phyloP scores from a whole-genome alignment of 345 rosid species.

The Camelina laxa region DNA sequence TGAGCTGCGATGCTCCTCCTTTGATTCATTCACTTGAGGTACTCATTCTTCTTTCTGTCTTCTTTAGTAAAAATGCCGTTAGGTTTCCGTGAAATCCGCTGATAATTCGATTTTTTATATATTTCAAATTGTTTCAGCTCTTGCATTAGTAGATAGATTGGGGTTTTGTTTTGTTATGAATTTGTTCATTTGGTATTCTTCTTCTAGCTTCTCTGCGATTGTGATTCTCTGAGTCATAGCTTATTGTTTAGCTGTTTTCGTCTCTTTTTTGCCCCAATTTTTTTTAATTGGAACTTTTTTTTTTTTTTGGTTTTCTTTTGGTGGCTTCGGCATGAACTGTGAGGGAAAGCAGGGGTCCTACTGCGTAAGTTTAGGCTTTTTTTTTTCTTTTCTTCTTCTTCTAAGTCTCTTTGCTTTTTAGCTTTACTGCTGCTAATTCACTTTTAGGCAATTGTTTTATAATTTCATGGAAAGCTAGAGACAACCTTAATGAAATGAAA shows the following conservation, averaged over 20 bases:
- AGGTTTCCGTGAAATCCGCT: slow-evolving; percentile 32
- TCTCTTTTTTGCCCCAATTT: slow-evolving; percentile 26
- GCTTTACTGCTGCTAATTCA: slow-evolving; percentile 37
- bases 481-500: slow-evolving; percentile 36
- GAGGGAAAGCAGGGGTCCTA: slow-evolving; percentile 34
- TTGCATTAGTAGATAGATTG: slow-evolving; percentile 14
- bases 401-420: slow-evolving; percentile 24
- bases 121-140: not conserved
- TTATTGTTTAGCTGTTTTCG: slow-evolving; percentile 7
- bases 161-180: not conserved
- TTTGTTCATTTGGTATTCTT: not conserved
- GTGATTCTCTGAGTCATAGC: slow-evolving; percentile 17
- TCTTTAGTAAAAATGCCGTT: slow-evolving; percentile 33
- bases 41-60: not conserved
- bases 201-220: slow-evolving; percentile 3
- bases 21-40: slow-evolving; percentile 43
- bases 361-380: slow-evolving; percentile 39
- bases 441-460: slow-evolving; percentile 2
- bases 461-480: slow-evolving; percentile 24
- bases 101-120: slow-evolving; percentile 1
- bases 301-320: not conserved
- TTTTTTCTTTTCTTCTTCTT: not conserved
- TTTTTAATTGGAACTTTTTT: slow-evolving; percentile 18
- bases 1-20: slow-evolving; percentile 36
- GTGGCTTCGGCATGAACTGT: slow-evolving; percentile 36